Evolutionary conservation across 2,329 filamentous ascomycete species (phyloP), one percentile per base, ranked within the genome.

Genomic region (Ophiocordyceps australis): DNA sequence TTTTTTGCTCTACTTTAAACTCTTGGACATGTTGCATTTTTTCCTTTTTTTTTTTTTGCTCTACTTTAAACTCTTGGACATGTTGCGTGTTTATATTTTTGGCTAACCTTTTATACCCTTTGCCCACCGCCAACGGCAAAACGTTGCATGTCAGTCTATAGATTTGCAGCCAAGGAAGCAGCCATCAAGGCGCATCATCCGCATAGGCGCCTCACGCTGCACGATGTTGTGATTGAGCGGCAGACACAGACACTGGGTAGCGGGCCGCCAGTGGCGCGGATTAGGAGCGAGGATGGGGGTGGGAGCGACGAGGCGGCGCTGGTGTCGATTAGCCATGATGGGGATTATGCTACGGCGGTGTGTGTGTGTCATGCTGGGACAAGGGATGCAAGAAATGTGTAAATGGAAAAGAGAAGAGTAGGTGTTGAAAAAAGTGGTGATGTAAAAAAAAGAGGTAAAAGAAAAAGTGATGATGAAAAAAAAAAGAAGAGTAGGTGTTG

Each of bases 291-390:
- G 16, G 37, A 30, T 2, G 38, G 29, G 11, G 39, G 30, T 12
- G 43, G 36, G n/a, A 38, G 32, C 21, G 45, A 57, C 31, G 63
- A 70, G 35, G 55, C 69, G 25, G 81, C 73, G 10, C 59, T 67
- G 39, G 45, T 93, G 23, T 86, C 76, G 31, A 91, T 94, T 38
- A 89, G 77, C 40, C 85, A 94, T 45, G 85, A 94, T 47, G 74
- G 68, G 3, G 74, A 81, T 7, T 92, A 83, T 50, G 82, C 82
- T 8, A 73, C 65, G 13, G 77, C 76, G 6, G 59, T 74, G 1
- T 78, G 74, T 34, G 35, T 81, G 18, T 69, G 64, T n/a, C 25
- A 38, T 26, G 32, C 21, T 10, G 5, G 7, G 12, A 15, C 10
- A 15, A 9, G 8, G 5, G 22, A 11, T 9, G 17, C 8, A 14